Base-by-base conservation (phyloP, 352 stramenopile genomes). In the Globisporangium iwayamae region DNA sequence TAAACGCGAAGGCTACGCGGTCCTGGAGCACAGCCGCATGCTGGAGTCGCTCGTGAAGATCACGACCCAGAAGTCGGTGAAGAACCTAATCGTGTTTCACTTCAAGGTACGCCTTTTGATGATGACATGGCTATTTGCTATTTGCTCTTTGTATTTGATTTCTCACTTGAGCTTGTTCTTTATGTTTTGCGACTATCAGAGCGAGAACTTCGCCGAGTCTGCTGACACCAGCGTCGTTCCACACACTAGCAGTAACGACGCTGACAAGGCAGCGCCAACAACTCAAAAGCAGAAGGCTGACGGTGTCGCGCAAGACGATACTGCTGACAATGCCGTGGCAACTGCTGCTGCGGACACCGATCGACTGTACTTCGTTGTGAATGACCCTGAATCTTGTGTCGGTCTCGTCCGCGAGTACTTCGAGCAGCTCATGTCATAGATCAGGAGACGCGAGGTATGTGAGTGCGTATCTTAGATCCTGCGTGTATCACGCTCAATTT, bases 31-130 rank as follows among this genome's bases (percentile, higher is more conserved):
- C 8, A 78, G 74, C 46, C 74, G 79, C 28, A 68, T 73, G 25
- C 69, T 94, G 32, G 74, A 75, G 22, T 71, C 82, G 13, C 63
- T 94, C 8, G 68, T 62, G 0, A 81, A 85, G 62, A 80, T 94
- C 60, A 76, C 76, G 8, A 79, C 78, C 25, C 72, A 79, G 30
- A 71, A 88, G 16, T 79, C 74, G 2, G 52, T 91, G 9, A 65
- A 79, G 5, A 92, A 89, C 64, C 80, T 79, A 1, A 66, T 94
- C 28, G 70, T 92, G 43, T 87, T 94, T 59, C 71, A 89, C 60
- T 94, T 93, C 59, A 81, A 84, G 68, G 85, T 94, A 77, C 13
- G 64, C 66, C 38, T 58, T 32, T 8, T 28, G 50, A 16, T 25
- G 13, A 25, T 22, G 43, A 3, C 8, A 9, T 43, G 45, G 25